These are phyloP conservation scores for Pythium sukuiense DNA, from an alignment of 352 stramenopile species.

Conservation along the genomic window DNA sequence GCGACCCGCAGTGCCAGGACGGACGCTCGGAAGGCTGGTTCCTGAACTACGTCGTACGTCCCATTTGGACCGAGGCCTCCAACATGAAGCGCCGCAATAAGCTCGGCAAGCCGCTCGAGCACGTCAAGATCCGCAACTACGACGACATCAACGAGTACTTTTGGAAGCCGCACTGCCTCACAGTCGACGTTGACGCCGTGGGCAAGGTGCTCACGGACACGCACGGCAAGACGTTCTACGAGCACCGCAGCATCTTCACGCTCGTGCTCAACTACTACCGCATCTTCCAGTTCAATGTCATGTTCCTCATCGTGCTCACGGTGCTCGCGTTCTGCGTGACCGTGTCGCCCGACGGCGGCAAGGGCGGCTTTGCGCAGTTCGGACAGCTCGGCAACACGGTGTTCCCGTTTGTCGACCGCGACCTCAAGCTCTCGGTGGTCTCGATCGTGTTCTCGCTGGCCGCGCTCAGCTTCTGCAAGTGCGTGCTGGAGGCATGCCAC, in stretches of 20 bases:
- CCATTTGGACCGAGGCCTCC: slow-evolving; percentile 33
- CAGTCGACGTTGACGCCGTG: slow-evolving; percentile 27
- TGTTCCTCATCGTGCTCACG: slow-evolving; percentile 40
- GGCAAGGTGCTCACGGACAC: slow-evolving; percentile 28
- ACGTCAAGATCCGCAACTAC: slow-evolving; percentile 44
- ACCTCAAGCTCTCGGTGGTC: slow-evolving; percentile 43
- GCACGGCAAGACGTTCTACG: slow-evolving; percentile 42
- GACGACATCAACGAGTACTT: slow-evolving; percentile 52
- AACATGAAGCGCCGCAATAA: slow-evolving; percentile 40
- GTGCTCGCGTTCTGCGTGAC: slow-evolving; percentile 35
- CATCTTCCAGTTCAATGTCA: slow-evolving; percentile 62
- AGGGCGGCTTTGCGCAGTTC: slow-evolving; percentile 38
- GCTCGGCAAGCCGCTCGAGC: slow-evolving; percentile 32
- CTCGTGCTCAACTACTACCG: slow-evolving; percentile 46
- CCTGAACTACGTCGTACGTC: slow-evolving; percentile 28
- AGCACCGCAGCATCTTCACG: slow-evolving; percentile 45
- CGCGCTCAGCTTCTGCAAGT: slow-evolving; percentile 33
- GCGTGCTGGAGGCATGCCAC: slow-evolving; percentile 37
- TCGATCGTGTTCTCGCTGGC: slow-evolving; percentile 38
- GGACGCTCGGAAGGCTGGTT: slow-evolving; percentile 29
- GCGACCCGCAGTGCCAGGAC: slow-evolving; percentile 25
- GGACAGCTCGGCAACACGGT: slow-evolving; percentile 32
- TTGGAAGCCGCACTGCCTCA: slow-evolving; percentile 35
- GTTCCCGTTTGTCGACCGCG: slow-evolving; percentile 32
- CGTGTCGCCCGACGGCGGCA: slow-evolving; percentile 36